These are phyloP conservation scores for Saccharomyces hybrid DNA, from an alignment of 1,139 yeast species.

Conservation along the genomic window DNA sequence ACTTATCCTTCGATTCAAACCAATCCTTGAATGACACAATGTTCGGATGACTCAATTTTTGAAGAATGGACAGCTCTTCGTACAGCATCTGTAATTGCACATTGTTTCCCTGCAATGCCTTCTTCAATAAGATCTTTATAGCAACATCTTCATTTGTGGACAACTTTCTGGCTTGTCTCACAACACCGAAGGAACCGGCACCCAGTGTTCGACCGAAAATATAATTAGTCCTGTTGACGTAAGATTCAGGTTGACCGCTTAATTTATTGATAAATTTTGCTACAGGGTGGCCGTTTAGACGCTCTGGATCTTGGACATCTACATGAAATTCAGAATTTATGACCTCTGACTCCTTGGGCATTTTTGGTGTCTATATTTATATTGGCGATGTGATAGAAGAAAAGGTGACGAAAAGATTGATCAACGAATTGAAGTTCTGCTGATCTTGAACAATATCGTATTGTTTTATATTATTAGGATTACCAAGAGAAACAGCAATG, in stretches of 20 bases:
- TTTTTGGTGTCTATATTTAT: not conserved
- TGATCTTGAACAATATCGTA: not conserved
- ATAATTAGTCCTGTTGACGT: conserved; percentile 53
- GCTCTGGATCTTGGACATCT: conserved; percentile 4
- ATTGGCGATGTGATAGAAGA: not conserved
- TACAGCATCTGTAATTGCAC: conserved; percentile 45
- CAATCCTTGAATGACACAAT: conserved; percentile 79
- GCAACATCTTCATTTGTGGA: conserved; percentile 69
- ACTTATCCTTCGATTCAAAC: conserved; percentile 79
- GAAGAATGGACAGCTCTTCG: conserved; percentile 65
- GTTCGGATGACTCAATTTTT: conserved; percentile 64
- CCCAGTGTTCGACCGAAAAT: conserved; percentile 70
- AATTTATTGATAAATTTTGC: conserved; percentile 38
- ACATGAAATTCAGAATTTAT: not conserved
- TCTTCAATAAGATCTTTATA: conserved; percentile 74
- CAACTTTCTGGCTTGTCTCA: conserved; percentile 61
- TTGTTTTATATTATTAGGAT: not conserved
- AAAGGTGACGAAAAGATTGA: not conserved
- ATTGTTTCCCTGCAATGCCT: conserved; percentile 70
- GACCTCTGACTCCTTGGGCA: not conserved
- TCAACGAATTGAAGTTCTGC: not conserved
- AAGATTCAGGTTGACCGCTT: conserved; percentile 68
- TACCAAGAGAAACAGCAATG: not conserved
- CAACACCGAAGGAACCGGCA: conserved; percentile 84
- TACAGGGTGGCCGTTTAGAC: conserved; percentile 27